These are phyloP conservation scores for Tetracladium maxilliforme DNA, from an alignment of 2,329 filamentous ascomycete genomes.

Conservation along the genomic window DNA sequence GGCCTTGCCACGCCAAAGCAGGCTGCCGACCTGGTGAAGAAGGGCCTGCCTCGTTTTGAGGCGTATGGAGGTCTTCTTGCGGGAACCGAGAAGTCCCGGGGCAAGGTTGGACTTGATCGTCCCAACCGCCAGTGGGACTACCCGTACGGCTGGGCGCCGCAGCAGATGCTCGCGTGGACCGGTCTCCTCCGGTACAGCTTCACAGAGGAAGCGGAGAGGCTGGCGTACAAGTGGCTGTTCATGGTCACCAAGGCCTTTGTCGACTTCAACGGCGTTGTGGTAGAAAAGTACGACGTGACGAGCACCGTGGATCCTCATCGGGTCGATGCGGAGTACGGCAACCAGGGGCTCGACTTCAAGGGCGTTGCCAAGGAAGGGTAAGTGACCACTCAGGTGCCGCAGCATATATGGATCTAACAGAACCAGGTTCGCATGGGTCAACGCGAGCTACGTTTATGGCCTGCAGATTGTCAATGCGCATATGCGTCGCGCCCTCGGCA, in stretches of 20 bases:
- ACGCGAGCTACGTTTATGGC: slow-evolving; percentile 92
- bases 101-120: slow-evolving; percentile 60
- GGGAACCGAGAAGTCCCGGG: slow-evolving; percentile 80
- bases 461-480: slow-evolving; percentile 79
- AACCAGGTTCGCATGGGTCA: slow-evolving; percentile 90
- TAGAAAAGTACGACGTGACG: slow-evolving; percentile 98
- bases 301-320: slow-evolving; percentile 78
- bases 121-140: slow-evolving; percentile 98
- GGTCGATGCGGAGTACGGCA: slow-evolving; percentile 94
- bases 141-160: slow-evolving; percentile 94
- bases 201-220: slow-evolving; percentile 70
- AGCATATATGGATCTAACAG: too few species aligned
- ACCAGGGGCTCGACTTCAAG: slow-evolving; percentile 91
- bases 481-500: slow-evolving; percentile 77
- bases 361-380: slow-evolving; percentile 92
- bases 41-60: slow-evolving; percentile 78
- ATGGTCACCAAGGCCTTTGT: slow-evolving; percentile 99
- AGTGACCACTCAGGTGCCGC: slow-evolving; percentile 22
- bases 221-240: slow-evolving; percentile 93
- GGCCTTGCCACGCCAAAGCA: slow-evolving; percentile 75
- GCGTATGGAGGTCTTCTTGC: slow-evolving; percentile 76
- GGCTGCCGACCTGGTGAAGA: slow-evolving; percentile 68
- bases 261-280: slow-evolving; percentile 94
- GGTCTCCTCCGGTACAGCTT: slow-evolving; percentile 86
- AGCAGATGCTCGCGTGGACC: slow-evolving; percentile 97